Conservation (phyloP, 2,329 filamentous ascomycete species). For the Dactylellina leptospora region DNA sequence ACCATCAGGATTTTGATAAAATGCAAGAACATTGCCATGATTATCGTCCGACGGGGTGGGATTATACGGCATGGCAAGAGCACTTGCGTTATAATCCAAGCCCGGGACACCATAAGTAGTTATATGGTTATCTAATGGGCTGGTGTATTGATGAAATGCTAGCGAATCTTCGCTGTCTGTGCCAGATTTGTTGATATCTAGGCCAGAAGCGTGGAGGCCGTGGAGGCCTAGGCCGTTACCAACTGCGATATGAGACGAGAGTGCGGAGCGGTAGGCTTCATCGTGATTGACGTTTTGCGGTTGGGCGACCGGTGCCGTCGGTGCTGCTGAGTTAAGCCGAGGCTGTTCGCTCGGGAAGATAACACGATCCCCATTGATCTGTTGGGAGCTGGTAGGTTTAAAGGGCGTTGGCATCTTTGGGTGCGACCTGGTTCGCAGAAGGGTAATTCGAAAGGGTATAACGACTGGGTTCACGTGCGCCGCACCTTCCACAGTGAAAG, state of each 20-base stretch:
- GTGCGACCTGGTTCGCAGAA: conserved; percentile 1
- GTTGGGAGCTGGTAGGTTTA: conserved; percentile 35
- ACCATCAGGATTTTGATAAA: conserved; percentile 22
- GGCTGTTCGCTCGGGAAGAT: conserved; percentile 50
- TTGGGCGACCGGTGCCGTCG: conserved; percentile 4
- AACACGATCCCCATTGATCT: conserved; percentile 41
- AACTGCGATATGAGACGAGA: conserved; percentile 16
- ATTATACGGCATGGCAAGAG: conserved; percentile 27
- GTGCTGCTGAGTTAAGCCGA: conserved; percentile 25
- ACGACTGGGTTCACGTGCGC: background rate
- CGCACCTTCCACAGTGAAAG: background rate
- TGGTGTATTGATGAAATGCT: conserved; percentile 27
- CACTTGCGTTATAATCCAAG: conserved; percentile 26
- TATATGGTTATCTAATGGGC: conserved; percentile 25
- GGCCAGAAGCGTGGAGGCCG: conserved; percentile 12
- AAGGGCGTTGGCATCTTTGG: conserved; percentile 51
- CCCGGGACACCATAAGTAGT: conserved; percentile 23
- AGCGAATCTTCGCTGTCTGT: conserved; percentile 16
- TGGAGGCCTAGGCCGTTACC: conserved; percentile 41
- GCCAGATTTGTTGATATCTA: conserved; percentile 31
- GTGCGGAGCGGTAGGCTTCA: conserved; percentile 24
- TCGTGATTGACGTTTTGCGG: conserved; percentile 13
- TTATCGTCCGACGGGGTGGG: conserved; percentile 9
- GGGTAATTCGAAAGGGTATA: background rate
- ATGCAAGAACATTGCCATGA: conserved; percentile 24